Percentiles rank a stretch among this genome's conserved stretches.
Evolutionary conservation across 2,329 filamentous ascomycete species (phyloP).

Genomic region (Cytospora mali): DNA sequence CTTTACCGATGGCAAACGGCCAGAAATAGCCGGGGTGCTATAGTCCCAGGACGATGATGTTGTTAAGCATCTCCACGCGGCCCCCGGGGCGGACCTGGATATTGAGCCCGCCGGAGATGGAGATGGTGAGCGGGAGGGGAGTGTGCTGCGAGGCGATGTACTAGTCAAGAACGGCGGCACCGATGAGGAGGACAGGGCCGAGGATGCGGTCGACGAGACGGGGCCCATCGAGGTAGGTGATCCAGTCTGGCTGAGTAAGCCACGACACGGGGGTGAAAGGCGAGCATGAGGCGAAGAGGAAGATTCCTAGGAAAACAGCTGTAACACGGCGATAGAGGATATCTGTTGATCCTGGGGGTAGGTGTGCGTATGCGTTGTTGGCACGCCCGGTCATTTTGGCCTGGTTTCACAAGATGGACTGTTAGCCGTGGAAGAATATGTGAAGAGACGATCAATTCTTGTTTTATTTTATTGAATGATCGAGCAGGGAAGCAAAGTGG

Average conservation of each 20-base stretch:
- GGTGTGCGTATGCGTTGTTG: background rate
- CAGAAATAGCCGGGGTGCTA: conserved; percentile 27
- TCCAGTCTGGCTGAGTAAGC: conserved; percentile 24
- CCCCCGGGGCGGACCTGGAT: background rate
- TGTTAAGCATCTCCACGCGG: background rate
- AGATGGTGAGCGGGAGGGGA: conserved; percentile 23
- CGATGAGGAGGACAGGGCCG: conserved; percentile 19
- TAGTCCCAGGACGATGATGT: conserved; percentile 19
- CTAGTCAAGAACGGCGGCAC: conserved; percentile 26
- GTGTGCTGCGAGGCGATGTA: conserved; percentile 22
- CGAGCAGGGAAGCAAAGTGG: background rate
- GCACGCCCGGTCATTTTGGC: background rate
- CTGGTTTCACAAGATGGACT: background rate
- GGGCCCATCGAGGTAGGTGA: conserved; percentile 24
- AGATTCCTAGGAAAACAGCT: conserved; percentile 23
- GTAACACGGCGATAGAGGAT: conserved; percentile 21
- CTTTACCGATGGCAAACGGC: conserved; percentile 18
- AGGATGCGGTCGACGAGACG: conserved; percentile 24
- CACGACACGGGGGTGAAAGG: conserved; percentile 25
- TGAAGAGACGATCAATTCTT: background rate
- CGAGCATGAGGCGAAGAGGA: conserved; percentile 10
- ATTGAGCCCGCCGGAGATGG: conserved; percentile 15
- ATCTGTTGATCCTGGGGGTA: conserved; percentile 3
- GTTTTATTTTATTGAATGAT: background rate
- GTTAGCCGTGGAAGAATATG: background rate